Base-by-base conservation (phyloP, 2,329 filamentous ascomycete species). In the Eutypella sp. region DNA sequence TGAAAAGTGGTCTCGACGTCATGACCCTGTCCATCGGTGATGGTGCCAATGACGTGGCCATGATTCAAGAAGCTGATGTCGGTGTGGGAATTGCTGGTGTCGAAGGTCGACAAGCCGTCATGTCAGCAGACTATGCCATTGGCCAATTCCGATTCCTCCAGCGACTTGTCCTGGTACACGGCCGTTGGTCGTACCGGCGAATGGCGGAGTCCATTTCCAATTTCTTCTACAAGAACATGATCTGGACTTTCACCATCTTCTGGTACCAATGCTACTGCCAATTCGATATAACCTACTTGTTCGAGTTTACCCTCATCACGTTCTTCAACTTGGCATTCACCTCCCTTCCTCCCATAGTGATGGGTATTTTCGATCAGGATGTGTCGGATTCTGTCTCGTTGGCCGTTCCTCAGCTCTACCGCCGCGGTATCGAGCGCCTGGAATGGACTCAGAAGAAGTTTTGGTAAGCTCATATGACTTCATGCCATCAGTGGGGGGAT, bases 221-320 rank as follows among this genome's bases (percentile, higher is more conserved):
- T 67, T 99, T 99, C 77, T 99, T 99, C 75, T 99, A 97, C 81
- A 99, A 99, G 85, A 99, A 97, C 73, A 87, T 99, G 68, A 86
- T 97, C 43, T 99, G 93, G 93, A 93, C 89, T 1, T 92, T 96
- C 62, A 81, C 86, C 37, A 87, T 99, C 47, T 96, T 97, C 77
- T 97, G 92, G 92, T 99, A 88, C 68, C 90, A 95, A 64, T 89
- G 96, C 45, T 99, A 87, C 69, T 89, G 87, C 74, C 86, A 95
- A 69, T 96, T 95, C 66, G 93, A 99, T 71, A 90, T 92, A 67
- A 92, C 92, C 39, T 97, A 96, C 64, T 82, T 96, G 44, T 96
- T 95, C 71, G 93, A 99, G 67, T 96, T 96, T 73, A 95, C 89
- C 33, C 99, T 97, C 70, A 96, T 99, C 59, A 77, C 97, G 52